A percentile compares a stretch with the other conserved stretches of the same genome.
Conservation (phyloP, 306 rosid genomes). For the Prunus kanzakura region DNA sequence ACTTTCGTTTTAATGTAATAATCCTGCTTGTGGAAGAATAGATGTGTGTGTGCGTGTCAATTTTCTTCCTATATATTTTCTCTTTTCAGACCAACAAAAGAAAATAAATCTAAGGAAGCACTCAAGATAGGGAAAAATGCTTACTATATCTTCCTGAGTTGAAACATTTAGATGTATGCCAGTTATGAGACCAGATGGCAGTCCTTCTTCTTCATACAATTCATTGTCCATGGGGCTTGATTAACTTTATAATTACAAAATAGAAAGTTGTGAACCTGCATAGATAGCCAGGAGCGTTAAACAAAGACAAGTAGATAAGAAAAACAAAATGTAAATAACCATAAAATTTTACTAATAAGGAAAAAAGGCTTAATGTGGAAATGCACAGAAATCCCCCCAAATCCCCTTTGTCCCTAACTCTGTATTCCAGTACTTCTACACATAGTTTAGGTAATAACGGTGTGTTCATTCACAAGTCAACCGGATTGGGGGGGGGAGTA, state of each 20-base stretch:
- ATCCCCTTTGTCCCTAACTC: too few relatives aligned
- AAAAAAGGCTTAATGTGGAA: not conserved
- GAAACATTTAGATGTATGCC: conserved; percentile 46
- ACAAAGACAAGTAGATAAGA: conserved; percentile 9
- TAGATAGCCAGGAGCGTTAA: conserved; percentile 24
- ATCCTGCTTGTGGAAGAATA: too few relatives aligned
- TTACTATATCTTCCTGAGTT: conserved; percentile 52
- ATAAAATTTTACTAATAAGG: not conserved
- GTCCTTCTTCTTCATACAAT: conserved; percentile 27
- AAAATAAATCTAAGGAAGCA: conserved; percentile 3
- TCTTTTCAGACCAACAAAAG: not conserved
- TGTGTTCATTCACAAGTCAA: not conserved
- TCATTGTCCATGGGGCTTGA: conserved; percentile 56
- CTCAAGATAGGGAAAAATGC: conserved; percentile 28
- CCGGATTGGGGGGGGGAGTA: not conserved
- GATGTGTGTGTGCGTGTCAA: too few relatives aligned
- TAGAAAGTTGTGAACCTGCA: conserved; percentile 34
- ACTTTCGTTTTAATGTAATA: too few relatives aligned
- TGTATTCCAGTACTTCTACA: not conserved
- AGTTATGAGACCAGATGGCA: conserved; percentile 41
- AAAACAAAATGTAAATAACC: not conserved
- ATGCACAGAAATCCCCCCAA: not conserved
- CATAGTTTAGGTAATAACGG: not conserved
- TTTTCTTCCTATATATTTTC: too few relatives aligned
- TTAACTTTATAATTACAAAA: conserved; percentile 26